Evolutionary conservation across 176 grass and related monocot genomes (phyloP).

Genomic region (Dactylis glomerata): DNA sequence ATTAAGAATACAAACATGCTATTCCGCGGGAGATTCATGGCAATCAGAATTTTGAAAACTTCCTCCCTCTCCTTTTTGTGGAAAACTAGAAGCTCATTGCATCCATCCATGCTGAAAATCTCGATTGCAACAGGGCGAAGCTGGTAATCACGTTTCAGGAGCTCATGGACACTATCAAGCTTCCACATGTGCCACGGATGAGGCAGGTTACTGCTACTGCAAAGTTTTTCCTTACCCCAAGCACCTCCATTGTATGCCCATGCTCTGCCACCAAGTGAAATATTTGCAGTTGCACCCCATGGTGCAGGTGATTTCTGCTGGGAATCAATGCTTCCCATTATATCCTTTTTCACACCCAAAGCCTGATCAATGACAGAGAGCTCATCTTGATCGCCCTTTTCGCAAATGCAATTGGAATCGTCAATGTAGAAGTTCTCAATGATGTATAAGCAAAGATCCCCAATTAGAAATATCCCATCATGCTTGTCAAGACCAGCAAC

Average conservation of each 20-base stretch:
- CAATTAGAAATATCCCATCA: constrained; percentile 97
- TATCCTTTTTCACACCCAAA: constrained; percentile 96
- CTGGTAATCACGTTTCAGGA: constrained; percentile 98
- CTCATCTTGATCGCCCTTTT: constrained; percentile 89
- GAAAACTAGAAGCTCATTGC: constrained; percentile 98
- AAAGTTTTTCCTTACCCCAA: constrained; percentile 97
- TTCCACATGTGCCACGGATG: constrained; percentile 99
- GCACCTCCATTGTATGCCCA: constrained; percentile 98
- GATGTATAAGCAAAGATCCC: constrained; percentile 90
- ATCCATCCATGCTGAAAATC: constrained; percentile 99
- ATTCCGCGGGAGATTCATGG: constrained; percentile 98
- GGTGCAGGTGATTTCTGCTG: constrained; percentile 68
- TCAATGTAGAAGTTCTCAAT: constrained; percentile 99
- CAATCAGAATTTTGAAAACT: constrained; percentile 87
- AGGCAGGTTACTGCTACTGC: constrained; percentile 73
- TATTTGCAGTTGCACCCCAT: constrained; percentile 47
- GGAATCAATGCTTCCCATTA: constrained; percentile 71
- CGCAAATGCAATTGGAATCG: constrained; percentile 86
- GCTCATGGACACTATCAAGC: constrained; percentile 94
- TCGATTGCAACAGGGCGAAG: constrained; percentile 95
- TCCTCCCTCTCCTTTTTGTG: constrained; percentile 99
- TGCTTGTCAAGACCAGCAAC: constrained; percentile 95
- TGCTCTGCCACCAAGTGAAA: constrained; percentile 80
- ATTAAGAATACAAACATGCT: constrained; percentile 81
- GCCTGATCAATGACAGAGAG: constrained; percentile 98